Percentiles rank a stretch among this genome's conserved stretches.
Evolutionary conservation across 192 early-diverging fungal genomes (phyloP).

Genomic region (Gryganskiella cystojenkinii): DNA sequence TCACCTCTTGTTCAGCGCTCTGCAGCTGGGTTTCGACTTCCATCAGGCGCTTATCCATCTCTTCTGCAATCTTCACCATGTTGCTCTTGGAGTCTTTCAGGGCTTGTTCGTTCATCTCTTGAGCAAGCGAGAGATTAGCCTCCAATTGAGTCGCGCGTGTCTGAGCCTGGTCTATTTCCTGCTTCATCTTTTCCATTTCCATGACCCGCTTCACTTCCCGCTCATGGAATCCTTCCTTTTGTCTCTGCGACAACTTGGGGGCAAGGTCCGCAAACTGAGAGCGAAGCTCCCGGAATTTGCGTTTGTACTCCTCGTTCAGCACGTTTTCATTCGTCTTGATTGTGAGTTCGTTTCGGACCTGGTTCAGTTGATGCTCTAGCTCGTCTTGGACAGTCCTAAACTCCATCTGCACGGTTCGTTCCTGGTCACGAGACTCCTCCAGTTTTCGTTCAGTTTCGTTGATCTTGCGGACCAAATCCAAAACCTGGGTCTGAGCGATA

Average conservation of each 20-base stretch:
- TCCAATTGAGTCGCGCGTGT: slow-evolving; percentile 24
- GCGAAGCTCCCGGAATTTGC: slow-evolving; percentile 41
- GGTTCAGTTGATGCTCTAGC: slow-evolving; percentile 30
- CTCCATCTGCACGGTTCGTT: slow-evolving; percentile 25
- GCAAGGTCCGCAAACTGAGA: slow-evolving; percentile 40
- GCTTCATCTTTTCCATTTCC: slow-evolving; percentile 37
- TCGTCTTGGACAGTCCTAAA: slow-evolving; percentile 42
- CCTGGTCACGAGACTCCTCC: slow-evolving; percentile 20
- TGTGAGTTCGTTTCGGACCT: slow-evolving; percentile 26
- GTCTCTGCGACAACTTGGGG: slow-evolving; percentile 30
- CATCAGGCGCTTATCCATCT: slow-evolving; percentile 40
- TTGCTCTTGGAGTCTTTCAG: slow-evolving; percentile 31
- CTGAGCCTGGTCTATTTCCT: slow-evolving; percentile 14
- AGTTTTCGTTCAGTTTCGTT: slow-evolving; percentile 45
- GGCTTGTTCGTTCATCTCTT: slow-evolving; percentile 45
- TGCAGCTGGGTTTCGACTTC: slow-evolving; percentile 40
- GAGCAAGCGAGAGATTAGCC: slow-evolving; percentile 30
- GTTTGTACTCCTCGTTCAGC: slow-evolving; percentile 40
- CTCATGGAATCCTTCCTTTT: slow-evolving; percentile 47
- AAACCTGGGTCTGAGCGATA: slow-evolving; percentile 17
- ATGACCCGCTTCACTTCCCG: slow-evolving; percentile 38
- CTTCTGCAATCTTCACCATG: slow-evolving; percentile 41
- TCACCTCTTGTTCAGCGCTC: slow-evolving; percentile 32
- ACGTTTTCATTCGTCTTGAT: slow-evolving; percentile 35
- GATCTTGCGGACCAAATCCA: slow-evolving; percentile 30